Percentiles rank a stretch among this genome's conserved stretches.
These are phyloP conservation scores for Kazachstania sp. DNA, from an alignment of 1,139 yeast genomes.

Conservation along the genomic window DNA sequence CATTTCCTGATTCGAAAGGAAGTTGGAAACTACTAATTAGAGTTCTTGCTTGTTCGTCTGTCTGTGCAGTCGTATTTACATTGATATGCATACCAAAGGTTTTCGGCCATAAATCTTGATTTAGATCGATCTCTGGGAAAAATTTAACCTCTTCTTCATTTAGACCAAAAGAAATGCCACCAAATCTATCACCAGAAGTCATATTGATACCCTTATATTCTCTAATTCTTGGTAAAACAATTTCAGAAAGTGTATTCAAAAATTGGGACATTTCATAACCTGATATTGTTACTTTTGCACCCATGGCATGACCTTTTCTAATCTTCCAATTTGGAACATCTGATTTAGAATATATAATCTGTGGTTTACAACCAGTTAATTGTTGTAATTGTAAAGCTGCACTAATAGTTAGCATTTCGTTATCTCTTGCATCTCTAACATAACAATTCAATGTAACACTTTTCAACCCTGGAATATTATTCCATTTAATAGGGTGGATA, in stretches of 20 bases:
- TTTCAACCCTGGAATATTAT: constrained; percentile 63
- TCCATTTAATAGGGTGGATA: constrained; percentile 53
- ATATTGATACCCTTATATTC: constrained; percentile 73
- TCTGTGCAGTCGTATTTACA: constrained; percentile 80
- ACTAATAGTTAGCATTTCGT: constrained; percentile 66
- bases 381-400: constrained; percentile 82
- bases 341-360: constrained; percentile 60
- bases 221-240: constrained; percentile 89
- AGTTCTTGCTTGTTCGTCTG: constrained; percentile 86
- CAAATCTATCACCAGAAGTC: constrained; percentile 73
- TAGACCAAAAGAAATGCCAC: constrained; percentile 81
- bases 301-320: constrained; percentile 85
- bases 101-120: constrained; percentile 83
- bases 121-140: constrained; percentile 91
- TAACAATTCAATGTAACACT: constrained; percentile 67
- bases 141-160: constrained; percentile 65
- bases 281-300: constrained; percentile 70
- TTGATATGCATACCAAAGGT: constrained; percentile 83
- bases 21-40: constrained; percentile 75
- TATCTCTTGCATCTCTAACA: constrained; percentile 65
- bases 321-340: constrained; percentile 84
- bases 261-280: constrained; percentile 87
- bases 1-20: constrained; percentile 52
- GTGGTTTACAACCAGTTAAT: constrained; percentile 83
- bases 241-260: constrained; percentile 73